Evolutionary conservation across 805 yeast genomes (phyloP).

Genomic region (Metschnikowia anglica): DNA sequence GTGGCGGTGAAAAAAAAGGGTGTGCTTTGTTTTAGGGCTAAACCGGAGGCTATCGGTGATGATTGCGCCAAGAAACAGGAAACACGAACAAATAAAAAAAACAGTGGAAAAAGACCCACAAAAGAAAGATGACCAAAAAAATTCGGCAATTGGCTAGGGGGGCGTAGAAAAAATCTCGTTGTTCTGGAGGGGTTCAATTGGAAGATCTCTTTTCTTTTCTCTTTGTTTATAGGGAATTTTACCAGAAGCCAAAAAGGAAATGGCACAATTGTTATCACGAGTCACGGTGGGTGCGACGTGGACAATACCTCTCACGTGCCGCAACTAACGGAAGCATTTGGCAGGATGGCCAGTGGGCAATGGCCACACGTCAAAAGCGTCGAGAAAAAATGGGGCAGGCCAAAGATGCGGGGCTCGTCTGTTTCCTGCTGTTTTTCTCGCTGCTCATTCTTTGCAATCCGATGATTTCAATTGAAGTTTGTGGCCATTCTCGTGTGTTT

Average conservation of each 20-base stretch:
- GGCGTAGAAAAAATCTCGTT: no score
- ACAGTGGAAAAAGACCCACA: neutral
- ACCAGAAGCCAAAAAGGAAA: constrained; percentile 3
- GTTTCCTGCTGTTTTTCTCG: no score
- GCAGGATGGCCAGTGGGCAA: neutral
- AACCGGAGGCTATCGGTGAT: neutral
- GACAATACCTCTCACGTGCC: constrained; percentile 13
- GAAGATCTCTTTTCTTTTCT: neutral
- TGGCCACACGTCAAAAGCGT: neutral
- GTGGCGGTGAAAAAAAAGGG: no score
- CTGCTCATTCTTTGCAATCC: no score
- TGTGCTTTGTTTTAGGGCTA: neutral
- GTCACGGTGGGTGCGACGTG: constrained; percentile 13
- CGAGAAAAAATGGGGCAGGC: neutral
- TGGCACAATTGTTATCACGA: constrained; percentile 13
- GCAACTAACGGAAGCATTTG: constrained; percentile 5
- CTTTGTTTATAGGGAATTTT: neutral
- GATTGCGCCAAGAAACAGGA: neutral
- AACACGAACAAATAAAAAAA: neutral
- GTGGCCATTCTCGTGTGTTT: no score
- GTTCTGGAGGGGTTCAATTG: neutral
- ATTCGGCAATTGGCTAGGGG: no score
- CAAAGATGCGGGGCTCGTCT: neutral
- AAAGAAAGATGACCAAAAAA: no score
- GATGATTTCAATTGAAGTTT: no score